A percentile compares a stretch with the other conserved stretches of the same genome.
Conservation (phyloP, 768 basidiomycete species). For the Pleurotus cornucopiae region DNA sequence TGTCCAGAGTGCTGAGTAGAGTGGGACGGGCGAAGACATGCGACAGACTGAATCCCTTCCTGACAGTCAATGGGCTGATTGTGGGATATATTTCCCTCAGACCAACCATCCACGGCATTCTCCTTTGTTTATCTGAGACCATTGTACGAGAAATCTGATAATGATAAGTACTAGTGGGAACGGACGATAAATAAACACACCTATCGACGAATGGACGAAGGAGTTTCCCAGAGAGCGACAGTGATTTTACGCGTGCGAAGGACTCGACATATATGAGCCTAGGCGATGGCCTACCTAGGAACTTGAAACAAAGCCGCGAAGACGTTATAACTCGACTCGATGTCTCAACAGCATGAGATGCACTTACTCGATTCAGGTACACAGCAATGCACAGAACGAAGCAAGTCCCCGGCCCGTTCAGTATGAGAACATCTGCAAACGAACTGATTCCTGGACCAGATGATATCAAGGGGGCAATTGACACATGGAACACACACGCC, state of each 20-base stretch:
- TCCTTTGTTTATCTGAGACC: slow-evolving; percentile 60
- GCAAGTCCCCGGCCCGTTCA: slow-evolving; percentile 97
- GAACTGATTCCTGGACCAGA: slow-evolving; percentile 15
- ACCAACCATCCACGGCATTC: slow-evolving; percentile 66
- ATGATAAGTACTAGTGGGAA: slow-evolving; percentile 1
- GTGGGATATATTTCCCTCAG: slow-evolving; percentile 24
- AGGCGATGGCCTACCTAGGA: slow-evolving; percentile 71
- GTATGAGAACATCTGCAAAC: slow-evolving; percentile 72
- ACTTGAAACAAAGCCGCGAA: slow-evolving; percentile 35
- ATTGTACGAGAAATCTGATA: slow-evolving; percentile 83
- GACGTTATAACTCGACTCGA: too few relatives aligned
- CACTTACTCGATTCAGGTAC: slow-evolving; percentile 66
- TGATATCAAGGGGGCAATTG: slow-evolving; percentile 44
- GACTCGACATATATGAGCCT: slow-evolving; percentile 87
- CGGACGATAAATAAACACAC: slow-evolving; percentile 29
- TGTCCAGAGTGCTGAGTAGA: too few relatives aligned
- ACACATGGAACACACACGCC: slow-evolving; percentile 57
- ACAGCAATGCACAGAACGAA: slow-evolving; percentile 70
- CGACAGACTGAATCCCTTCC: too few relatives aligned
- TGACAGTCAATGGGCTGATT: too few relatives aligned
- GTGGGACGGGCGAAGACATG: too few relatives aligned
- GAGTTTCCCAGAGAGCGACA: slow-evolving; percentile 84
- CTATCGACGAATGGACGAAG: slow-evolving; percentile 80
- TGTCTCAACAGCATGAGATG: slow-evolving; percentile 2
- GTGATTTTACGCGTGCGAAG: slow-evolving; percentile 77